Evolutionary conservation across 306 rosid genomes (phyloP), one percentile per base, ranked within the genome.

Genomic region (Cicer bijugum): DNA sequence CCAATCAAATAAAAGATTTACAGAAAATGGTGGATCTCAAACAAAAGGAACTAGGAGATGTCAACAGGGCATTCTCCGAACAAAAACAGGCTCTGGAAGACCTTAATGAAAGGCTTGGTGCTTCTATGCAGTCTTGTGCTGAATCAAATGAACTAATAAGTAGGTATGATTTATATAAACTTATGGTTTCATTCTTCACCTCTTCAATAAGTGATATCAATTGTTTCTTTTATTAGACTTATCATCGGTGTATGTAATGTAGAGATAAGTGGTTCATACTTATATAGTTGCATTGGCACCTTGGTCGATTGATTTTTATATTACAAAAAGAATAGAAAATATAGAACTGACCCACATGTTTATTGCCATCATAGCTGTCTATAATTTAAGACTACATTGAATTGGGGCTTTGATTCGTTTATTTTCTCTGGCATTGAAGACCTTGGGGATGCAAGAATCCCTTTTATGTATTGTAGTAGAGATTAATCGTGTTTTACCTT

Each of bases 81-180:
- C 92, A 86, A 78, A 91, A 87, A 60, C 95, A 86, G 86, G 78
- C 83, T 28, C 51, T 91, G 28, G 96, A 90, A 90, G 95, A 94
- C 79, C 87, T 91, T 51, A 86, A 86, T 76, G 91, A 84, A 85
- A 88, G 95, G 81, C 92, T 94, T 44, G 80, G 77, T 84, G 90
- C 97, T 80, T 87, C 96, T 63, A 64, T 79, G 70, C 97, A 91
- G 84, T 94, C 99, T 55, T 88, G 91, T 74, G 76, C 84, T 53
- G 99, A 94, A 87, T 92, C 97, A 71, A 88, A 94, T 82, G 92
- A 84, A 78, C 78, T 94, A 77, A 86, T 94, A 57, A 85, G 81
- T 77, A 86, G 91, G 97, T 94, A 89, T 65, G 86, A 19, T 43
- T 47, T 77, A 71, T 61, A 61, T 72, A 50, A 28, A 16, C 47